Base-by-base conservation (phyloP, 2,329 filamentous ascomycete species). In the Verticillium dahliae region DNA sequence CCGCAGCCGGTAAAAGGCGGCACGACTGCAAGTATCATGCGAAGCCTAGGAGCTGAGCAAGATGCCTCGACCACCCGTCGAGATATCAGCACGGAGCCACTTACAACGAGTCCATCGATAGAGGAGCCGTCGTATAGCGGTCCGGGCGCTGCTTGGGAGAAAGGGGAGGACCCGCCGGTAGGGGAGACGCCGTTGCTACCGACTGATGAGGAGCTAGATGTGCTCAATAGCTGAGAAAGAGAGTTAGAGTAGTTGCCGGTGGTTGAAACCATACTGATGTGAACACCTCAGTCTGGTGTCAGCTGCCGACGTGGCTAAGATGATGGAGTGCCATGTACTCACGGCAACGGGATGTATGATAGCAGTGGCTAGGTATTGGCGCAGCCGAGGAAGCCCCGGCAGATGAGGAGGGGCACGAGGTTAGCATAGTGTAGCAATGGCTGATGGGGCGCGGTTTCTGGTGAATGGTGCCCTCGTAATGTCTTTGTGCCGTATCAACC, bases 61-160 rank as follows among this genome's bases (percentile, higher is more conserved):
- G 63, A 56, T n/a, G 41, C 58, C 37, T 58, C 58, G 54, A 58
- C 60, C 52, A 34, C 57, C 18, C 45, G 31, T 45, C 45, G 50
- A 55, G 39, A 52, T 7, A 52, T 52, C 45, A 52, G 45, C 45
- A 52, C 18, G 45, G n/a, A 52, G 45, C 45, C 45, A 18, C 45
- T 52, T 18, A 27, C 13, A 37, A 35, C 27, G 27, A 15, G 18
- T 58, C 33, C 10, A 27, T 27, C 69, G 6, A 77, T 81, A 33
- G 70, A 73, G 27, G 69, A 78, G 56, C 80, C 81, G 18, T 80
- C 78, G 65, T 84, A 82, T 66, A 69, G 74, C 59, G 82, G 82
- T 6, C 81, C 82, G 1, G 79, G 81, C 2, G 71, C 75, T 13
- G 69, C 74, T n/a, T 84, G 80, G 72, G 82, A 85, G 67, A 84